Percentiles rank a stretch among this genome's conserved stretches.
Evolutionary conservation across 805 yeast species (phyloP).

Genomic region (Pichia kluyveri): DNA sequence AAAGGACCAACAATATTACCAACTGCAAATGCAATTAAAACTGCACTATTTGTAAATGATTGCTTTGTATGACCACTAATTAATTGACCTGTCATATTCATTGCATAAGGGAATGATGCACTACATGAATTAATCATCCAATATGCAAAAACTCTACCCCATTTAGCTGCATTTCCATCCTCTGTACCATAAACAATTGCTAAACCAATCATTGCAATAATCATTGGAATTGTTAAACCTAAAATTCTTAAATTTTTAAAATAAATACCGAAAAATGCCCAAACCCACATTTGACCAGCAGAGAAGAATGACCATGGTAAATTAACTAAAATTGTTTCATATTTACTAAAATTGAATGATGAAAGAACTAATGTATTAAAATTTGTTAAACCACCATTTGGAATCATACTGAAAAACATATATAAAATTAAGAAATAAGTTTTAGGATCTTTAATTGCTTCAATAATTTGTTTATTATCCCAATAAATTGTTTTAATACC

Average conservation of each 20-base stretch:
- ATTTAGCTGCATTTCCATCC: conserved; percentile 15
- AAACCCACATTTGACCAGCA: conserved; percentile 13
- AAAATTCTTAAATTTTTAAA: conserved; percentile 19
- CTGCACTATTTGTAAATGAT: conserved; percentile 35
- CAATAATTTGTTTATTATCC: conserved; percentile 37
- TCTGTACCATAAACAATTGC: conserved; percentile 11
- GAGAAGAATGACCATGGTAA: conserved; percentile 18
- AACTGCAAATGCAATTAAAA: conserved; percentile 36
- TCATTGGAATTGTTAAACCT: conserved; percentile 34
- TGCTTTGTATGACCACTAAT: conserved; percentile 45
- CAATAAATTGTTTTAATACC: conserved; percentile 33
- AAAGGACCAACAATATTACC: conserved; percentile 47
- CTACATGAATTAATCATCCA: conserved; percentile 29
- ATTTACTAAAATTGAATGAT: conserved; percentile 12
- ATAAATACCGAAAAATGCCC: conserved; percentile 10
- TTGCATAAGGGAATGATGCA: conserved; percentile 24
- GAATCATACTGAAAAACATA: conserved; percentile 15
- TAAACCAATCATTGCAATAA: conserved; percentile 28
- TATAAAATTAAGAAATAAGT: conserved; percentile 30
- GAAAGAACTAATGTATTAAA: conserved; percentile 11
- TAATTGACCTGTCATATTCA: conserved; percentile 26
- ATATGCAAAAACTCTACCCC: conserved; percentile 25
- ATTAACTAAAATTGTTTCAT: conserved; percentile 15
- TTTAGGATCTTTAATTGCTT: conserved; percentile 37
- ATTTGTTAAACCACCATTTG: conserved; percentile 17